phyloP scores from a whole-genome alignment of 257 asterid genomes.

The Galeopsis tetrahit region DNA sequence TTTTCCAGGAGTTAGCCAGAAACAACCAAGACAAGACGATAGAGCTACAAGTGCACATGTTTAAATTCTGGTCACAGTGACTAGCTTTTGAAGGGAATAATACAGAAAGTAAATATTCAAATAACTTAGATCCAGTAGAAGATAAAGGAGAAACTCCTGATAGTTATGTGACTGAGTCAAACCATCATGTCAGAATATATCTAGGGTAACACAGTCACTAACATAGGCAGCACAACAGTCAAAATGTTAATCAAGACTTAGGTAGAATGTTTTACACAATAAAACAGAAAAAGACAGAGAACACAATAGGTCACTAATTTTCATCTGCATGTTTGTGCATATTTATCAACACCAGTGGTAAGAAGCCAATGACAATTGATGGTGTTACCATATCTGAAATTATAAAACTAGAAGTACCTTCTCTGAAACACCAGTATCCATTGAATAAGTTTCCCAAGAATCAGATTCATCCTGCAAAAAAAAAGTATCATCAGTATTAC shows the following conservation, averaged over 20 bases:
- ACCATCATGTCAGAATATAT: conserved; percentile 24
- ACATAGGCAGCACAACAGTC: conserved; percentile 15
- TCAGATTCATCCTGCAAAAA: conserved; percentile 84
- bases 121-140: conserved; percentile 23
- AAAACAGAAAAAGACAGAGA: conserved; percentile 16
- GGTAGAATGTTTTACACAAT: conserved; percentile 6
- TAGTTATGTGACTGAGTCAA: conserved; percentile 20
- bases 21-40: conserved; percentile 1
- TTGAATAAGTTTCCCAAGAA: conserved; percentile 70
- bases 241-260: conserved; percentile 9
- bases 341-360: conserved; percentile 10
- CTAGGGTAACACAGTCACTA: conserved; percentile 13
- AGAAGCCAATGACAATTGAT: conserved; percentile 26
- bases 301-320: conserved; percentile 9
- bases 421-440: conserved; percentile 49
- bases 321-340: conserved; percentile 7
- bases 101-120: conserved; percentile 22
- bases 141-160: neutral
- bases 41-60: conserved; percentile 8
- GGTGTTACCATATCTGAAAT: conserved; percentile 23
- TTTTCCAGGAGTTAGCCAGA: conserved; percentile 21
- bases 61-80: neutral
- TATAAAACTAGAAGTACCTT: conserved; percentile 53
- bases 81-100: neutral
- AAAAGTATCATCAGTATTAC: conserved; percentile 20